Base-by-base conservation (phyloP, 345 rosid species). In the Arabidopsis suecica region DNA sequence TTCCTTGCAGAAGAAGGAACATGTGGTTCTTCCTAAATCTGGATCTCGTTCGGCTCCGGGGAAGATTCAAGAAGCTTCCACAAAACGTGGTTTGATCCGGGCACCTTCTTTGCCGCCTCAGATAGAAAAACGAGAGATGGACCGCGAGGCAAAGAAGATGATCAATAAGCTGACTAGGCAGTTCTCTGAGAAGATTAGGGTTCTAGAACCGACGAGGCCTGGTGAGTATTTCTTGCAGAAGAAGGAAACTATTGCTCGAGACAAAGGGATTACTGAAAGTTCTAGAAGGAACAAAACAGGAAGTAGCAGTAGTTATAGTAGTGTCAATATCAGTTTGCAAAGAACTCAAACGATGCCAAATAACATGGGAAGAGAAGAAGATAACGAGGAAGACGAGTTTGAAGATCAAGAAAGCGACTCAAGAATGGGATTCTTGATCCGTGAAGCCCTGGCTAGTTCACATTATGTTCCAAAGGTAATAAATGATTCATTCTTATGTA, bases 361-460 rank as follows among this genome's bases (percentile, higher is more conserved):
- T 60, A 56, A 57, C 78, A 61, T 84, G 1, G 54, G 69, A 41
- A 69, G 61, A 60, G 78, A 73, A 73, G 79, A 76, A 71, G 79
- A 73, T 30, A 44, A n/a, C 1, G 68, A 45, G 16, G 59, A 51
- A 34, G 41, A 77, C 3, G 76, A 77, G 10, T 49, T 77, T 60
- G 80, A 84, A 37, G 88, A 84, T 32, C 74, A 75, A 44, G 91
- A 84, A 2, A 70, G 69, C 54, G 87, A 87, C 28, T 70, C 80
- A n/a, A 74, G 85, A 61, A 83, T 89, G 88, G 85, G 94, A 42
- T 78, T 67, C 75, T 78, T 89, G 80, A 89, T 86, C 60, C 85
- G 81, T 44, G 84, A 83, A 57, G 91, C 93, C 59, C 78, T 84
- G 71, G 74, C 83, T 22, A 50, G 55, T 36, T 73, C 90, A 37